phyloP scores from a whole-genome alignment of 23 red algal species.

The Gracilaria caudata region DNA sequence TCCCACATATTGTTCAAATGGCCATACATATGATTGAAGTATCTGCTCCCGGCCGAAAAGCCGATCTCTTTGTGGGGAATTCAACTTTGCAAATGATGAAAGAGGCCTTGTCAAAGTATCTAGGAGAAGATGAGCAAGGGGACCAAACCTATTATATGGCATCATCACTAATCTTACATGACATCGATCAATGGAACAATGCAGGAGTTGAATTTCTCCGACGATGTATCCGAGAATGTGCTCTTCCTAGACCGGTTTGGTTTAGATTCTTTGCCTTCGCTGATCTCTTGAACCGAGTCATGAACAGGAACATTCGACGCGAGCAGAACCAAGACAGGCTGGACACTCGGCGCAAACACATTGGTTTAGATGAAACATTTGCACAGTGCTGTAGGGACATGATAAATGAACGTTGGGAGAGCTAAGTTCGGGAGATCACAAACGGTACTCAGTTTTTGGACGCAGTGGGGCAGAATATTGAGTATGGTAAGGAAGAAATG shows the following conservation, averaged over 20 bases:
- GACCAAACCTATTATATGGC: constrained; percentile 70
- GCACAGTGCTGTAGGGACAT: constrained; percentile 49
- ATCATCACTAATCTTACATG: constrained; percentile 39
- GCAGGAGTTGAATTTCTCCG: constrained; percentile 25
- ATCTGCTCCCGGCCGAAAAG: neutral
- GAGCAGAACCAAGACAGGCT: constrained; percentile 28
- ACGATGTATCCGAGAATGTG: constrained; percentile 34
- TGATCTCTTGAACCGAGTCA: constrained; percentile 52
- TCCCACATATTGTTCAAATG: constrained; percentile 64
- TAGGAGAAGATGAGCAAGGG: constrained; percentile 60
- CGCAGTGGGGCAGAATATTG: constrained; percentile 32
- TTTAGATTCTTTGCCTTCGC: constrained; percentile 51
- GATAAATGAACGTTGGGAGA: constrained; percentile 57
- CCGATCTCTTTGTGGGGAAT: constrained; percentile 19
- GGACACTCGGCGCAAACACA: constrained; percentile 14
- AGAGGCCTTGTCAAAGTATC: constrained; percentile 23
- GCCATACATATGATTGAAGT: constrained; percentile 61
- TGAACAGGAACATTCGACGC: constrained; percentile 29
- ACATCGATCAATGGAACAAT: constrained; percentile 35
- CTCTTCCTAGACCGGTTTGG: constrained; percentile 12
- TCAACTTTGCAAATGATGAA: constrained; percentile 23
- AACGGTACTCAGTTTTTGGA: constrained; percentile 24
- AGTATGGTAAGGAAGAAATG: neutral
- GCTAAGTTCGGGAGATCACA: constrained; percentile 24
- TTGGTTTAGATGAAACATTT: constrained; percentile 55